Evolutionary conservation across 345 rosid species (phyloP).

Genomic region (Rhodomyrtus tomentosa): DNA sequence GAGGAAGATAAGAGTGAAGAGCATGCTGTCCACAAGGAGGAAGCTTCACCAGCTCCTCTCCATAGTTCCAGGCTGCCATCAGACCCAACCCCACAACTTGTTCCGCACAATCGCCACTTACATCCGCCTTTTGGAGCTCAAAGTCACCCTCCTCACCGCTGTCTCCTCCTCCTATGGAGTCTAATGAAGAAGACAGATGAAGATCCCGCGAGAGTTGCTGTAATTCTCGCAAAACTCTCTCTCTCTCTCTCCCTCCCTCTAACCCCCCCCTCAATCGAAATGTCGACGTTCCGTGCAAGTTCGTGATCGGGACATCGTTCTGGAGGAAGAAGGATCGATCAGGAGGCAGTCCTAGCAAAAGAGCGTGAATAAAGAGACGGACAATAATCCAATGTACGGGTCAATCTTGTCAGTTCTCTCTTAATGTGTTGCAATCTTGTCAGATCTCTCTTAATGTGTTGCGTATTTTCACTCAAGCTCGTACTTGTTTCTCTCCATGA

Average conservation of each 20-base stretch:
- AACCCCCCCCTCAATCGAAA: not conserved
- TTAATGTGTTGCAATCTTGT: too few species aligned
- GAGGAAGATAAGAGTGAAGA: not conserved
- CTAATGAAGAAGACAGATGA: not conserved
- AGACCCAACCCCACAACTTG: not conserved
- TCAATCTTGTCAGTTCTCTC: not conserved
- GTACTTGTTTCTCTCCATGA: not conserved
- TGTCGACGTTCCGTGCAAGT: not conserved
- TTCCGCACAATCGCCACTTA: not conserved
- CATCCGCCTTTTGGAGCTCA: slow-evolving; percentile 3
- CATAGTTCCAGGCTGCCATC: not conserved
- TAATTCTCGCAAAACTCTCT: not conserved
- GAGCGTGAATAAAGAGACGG: not conserved
- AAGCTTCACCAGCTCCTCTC: not conserved
- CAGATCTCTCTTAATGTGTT: not conserved
- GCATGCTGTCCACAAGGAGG: not conserved
- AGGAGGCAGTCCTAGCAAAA: not conserved
- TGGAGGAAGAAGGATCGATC: not conserved
- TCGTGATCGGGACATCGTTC: not conserved
- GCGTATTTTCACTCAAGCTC: not conserved
- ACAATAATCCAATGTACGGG: not conserved
- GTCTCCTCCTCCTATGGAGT: not conserved
- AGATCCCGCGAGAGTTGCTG: not conserved
- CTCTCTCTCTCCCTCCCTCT: not conserved
- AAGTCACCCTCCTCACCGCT: not conserved